phyloP scores from a whole-genome alignment of 2,329 filamentous ascomycete species.

The Acephala macrosclerotiorum region DNA sequence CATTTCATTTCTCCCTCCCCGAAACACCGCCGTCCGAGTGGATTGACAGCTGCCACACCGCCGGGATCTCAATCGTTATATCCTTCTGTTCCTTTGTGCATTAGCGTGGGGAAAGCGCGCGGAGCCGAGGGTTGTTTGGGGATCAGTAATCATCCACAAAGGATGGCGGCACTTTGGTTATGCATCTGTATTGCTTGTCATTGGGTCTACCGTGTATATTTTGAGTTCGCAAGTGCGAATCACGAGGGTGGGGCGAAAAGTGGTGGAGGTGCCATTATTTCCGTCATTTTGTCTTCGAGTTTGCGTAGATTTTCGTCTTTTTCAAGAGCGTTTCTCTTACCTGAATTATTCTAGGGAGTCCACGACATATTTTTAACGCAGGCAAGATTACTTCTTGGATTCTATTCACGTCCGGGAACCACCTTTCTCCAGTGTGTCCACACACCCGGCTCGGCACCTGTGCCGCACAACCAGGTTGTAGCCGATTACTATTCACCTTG shows the following conservation, averaged over 20 bases:
- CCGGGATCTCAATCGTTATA: not conserved
- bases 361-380: too few species aligned
- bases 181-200: not conserved
- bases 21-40: not conserved
- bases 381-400: too few species aligned
- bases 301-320: too few species aligned
- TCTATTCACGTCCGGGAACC: too few species aligned
- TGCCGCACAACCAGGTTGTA: not conserved
- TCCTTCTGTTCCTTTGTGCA: not conserved
- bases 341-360: too few species aligned
- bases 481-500: not conserved
- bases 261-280: not conserved
- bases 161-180: not conserved
- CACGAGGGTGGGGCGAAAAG: not conserved
- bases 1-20: not conserved
- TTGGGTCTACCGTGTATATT: not conserved
- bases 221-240: not conserved
- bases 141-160: not conserved
- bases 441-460: not conserved
- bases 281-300: not conserved
- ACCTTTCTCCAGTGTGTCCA: not conserved
- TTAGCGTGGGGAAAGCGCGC: conserved; percentile 11
- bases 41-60: not conserved
- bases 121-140: not conserved
- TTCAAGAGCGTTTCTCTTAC: too few species aligned